Evolutionary conservation across 192 early-diverging fungal genomes (phyloP), one percentile per base, ranked within the genome.

Genomic region (Podila minutissima): DNA sequence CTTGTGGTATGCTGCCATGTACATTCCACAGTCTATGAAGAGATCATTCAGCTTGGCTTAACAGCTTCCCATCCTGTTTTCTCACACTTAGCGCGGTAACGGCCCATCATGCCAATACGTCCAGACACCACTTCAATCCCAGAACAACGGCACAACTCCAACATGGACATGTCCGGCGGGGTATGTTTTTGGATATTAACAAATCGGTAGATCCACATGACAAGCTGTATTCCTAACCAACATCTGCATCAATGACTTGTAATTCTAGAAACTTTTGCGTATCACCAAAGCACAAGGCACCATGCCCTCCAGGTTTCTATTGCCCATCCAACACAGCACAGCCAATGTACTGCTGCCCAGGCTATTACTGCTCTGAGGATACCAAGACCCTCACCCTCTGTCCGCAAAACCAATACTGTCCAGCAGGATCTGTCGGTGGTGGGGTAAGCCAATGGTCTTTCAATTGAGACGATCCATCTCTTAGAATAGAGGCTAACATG

Each of bases 261-360:
- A 31, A 28, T 19, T 31, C 17, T 51, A 78, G 75, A 17, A 49
- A 73, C 35, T 81, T 38, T 41, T 81, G 77, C 48, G 11, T 81
- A 11, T 81, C 77, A 3, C 77, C 77, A 59, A 81, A 81, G 31
- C 77, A 73, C 62, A 48, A 59, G 5, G 77, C 65, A n/a, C 60
- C 66, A 0, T 81, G 77, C 31, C 50, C 77, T 26, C 77, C 77
- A 19, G 87, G 89, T 2, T 90, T 89, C 74, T 83, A 75, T 50
- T 88, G 88, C 82, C 87, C 88, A 12, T 38, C 68, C 1, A 84
- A 88, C 50, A 82, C 88, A 15, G 82, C 83, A 28, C 83, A 92
- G 64, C 91, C 92, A 10, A 64, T 85, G 61, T 89, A 90, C 67
- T 93, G 92, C 71, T 89, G 86, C 53, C 53, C 74, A 0, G 89